A percentile compares a stretch with the other conserved stretches of the same genome.
phyloP scores from a whole-genome alignment of 768 basidiomycete species.

The Naganishia friedmannii region DNA sequence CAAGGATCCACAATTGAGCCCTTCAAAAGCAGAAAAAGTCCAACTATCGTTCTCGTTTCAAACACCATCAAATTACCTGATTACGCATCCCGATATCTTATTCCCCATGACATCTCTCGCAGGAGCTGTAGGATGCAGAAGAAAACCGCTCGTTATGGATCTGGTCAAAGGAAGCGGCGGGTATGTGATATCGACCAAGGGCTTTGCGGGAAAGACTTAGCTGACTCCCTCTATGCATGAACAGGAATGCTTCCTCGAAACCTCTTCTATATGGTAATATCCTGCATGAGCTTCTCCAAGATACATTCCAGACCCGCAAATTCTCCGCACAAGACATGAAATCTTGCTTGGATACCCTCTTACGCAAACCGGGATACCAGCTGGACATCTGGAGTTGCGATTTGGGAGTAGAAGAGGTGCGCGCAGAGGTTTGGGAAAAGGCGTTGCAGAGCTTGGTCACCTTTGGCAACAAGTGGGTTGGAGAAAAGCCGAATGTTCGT shows the following conservation, averaged over 20 bases:
- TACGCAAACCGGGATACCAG: conserved; percentile 42
- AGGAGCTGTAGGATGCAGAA: conserved; percentile 73
- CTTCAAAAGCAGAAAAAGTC: conserved; percentile 13
- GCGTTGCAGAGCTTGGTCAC: conserved; percentile 46
- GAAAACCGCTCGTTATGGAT: conserved; percentile 73
- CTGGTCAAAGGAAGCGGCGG: conserved; percentile 55
- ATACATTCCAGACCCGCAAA: conserved; percentile 59
- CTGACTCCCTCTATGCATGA: neutral
- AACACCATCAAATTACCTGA: conserved; percentile 61
- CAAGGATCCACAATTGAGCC: neutral
- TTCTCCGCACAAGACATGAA: conserved; percentile 42
- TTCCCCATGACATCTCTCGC: conserved; percentile 86
- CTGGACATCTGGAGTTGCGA: conserved; percentile 50
- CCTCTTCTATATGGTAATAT: conserved; percentile 79
- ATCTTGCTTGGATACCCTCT: conserved; percentile 39
- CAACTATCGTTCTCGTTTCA: conserved; percentile 64
- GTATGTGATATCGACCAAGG: neutral
- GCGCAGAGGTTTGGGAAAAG: conserved; percentile 48
- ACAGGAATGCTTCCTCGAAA: conserved; percentile 39
- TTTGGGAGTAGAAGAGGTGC: conserved; percentile 48
- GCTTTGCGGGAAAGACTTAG: neutral
- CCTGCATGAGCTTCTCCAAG: conserved; percentile 86
- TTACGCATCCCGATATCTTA: conserved; percentile 88
- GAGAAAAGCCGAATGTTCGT: conserved; percentile 62
- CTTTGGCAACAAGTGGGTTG: conserved; percentile 59